phyloP scores from a whole-genome alignment of 768 basidiomycete species.

The Lactarius akahatsu region DNA sequence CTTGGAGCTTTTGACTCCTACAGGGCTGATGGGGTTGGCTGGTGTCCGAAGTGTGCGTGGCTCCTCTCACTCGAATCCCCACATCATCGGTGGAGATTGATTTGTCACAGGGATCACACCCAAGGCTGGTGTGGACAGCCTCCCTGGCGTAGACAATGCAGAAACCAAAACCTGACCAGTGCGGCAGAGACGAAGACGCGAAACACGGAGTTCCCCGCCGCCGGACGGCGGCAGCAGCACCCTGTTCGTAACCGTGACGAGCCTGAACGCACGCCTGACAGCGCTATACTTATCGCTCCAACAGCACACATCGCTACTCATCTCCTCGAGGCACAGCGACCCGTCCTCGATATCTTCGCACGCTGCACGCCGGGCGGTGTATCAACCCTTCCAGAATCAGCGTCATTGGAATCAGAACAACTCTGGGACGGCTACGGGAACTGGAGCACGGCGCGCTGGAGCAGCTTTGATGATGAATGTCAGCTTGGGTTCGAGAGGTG shows the following conservation, averaged over 20 bases:
- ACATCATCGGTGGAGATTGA: not conserved
- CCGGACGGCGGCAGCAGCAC: not conserved
- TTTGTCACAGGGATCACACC: constrained; percentile 56
- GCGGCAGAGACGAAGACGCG: constrained; percentile 20
- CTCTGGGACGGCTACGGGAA: constrained; percentile 41
- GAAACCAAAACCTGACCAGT: not conserved
- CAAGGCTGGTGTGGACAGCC: constrained; percentile 36
- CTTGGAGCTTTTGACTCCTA: constrained; percentile 59
- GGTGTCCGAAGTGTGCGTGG: constrained; percentile 71
- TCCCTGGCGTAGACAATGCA: constrained; percentile 25
- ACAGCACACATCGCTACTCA: constrained; percentile 72
- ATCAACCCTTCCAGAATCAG: constrained; percentile 54
- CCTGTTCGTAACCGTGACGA: constrained; percentile 34
- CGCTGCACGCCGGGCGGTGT: constrained; percentile 2
- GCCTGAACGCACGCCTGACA: constrained; percentile 60
- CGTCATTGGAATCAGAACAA: constrained; percentile 62
- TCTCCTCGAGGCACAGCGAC: constrained; percentile 88
- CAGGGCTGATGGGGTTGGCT: constrained; percentile 78
- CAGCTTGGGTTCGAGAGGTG: no score
- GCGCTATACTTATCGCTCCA: constrained; percentile 69
- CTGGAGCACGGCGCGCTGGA: constrained; percentile 61
- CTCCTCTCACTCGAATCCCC: no score
- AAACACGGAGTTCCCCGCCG: constrained; percentile 18
- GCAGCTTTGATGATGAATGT: constrained; percentile 26
- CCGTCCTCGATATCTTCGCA: constrained; percentile 77